Evolutionary conservation across 176 grass and related monocot genomes (phyloP).

Genomic region (Poa pratensis): DNA sequence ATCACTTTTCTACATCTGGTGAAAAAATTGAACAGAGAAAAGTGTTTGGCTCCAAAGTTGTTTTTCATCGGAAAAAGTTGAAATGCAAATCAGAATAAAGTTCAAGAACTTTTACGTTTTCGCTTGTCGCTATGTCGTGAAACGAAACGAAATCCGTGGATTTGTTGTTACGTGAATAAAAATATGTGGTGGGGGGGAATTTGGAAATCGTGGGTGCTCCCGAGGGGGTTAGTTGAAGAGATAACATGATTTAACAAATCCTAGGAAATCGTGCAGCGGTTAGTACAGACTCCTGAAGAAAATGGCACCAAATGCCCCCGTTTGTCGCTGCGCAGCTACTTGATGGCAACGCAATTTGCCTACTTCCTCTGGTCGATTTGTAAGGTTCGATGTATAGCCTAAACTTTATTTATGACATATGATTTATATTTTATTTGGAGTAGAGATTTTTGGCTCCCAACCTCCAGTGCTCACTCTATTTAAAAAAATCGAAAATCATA

Average conservation of each 20-base stretch:
- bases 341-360: too few species aligned
- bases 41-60: not conserved
- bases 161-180: conserved; percentile 15
- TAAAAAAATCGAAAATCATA: too few species aligned
- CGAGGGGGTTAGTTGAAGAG: conserved; percentile 50
- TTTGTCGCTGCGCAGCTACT: not conserved
- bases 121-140: not conserved
- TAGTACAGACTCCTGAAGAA: conserved; percentile 32
- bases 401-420: too few species aligned
- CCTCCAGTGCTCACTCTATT: too few species aligned
- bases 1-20: not conserved
- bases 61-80: not conserved
- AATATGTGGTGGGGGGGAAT: conserved; percentile 32
- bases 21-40: not conserved
- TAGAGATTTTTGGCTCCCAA: too few species aligned
- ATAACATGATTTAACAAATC: conserved; percentile 56
- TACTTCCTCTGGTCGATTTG: too few species aligned
- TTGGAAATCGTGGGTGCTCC: conserved; percentile 34
- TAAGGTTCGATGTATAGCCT: too few species aligned
- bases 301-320: conserved; percentile 30
- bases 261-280: conserved; percentile 39
- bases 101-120: not conserved
- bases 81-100: not conserved
- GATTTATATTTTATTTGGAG: too few species aligned
- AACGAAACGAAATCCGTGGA: not conserved